phyloP scores from a whole-genome alignment of 2,329 filamentous ascomycete genomes.

The Colletotrichum coccodes region DNA sequence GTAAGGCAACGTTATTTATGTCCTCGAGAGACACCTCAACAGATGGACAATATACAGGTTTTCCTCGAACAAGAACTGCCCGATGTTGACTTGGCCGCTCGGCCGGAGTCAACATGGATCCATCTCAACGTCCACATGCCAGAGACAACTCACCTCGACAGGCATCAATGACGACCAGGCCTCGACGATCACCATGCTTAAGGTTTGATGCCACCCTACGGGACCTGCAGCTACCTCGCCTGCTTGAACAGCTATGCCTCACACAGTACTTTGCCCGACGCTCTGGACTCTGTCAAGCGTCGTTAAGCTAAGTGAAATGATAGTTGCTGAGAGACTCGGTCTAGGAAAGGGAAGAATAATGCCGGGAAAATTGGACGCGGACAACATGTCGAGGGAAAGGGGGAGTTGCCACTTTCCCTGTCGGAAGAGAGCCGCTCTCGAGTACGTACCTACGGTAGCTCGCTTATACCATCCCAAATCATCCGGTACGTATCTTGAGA shows the following conservation, averaged over 20 bases:
- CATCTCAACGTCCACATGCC: not conserved
- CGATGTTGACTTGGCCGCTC: not conserved
- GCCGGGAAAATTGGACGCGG: not conserved
- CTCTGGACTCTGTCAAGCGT: not conserved
- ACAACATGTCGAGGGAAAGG: slow-evolving; percentile 1
- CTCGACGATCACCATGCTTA: slow-evolving; percentile 14
- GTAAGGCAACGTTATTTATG: not conserved
- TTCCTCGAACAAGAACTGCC: not conserved
- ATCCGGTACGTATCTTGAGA: not conserved
- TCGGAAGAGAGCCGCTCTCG: not conserved
- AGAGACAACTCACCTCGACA: not conserved
- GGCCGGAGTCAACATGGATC: not conserved
- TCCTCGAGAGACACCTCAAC: not conserved
- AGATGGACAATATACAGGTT: not conserved
- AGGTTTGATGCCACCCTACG: slow-evolving; percentile 26
- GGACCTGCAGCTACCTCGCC: slow-evolving; percentile 1
- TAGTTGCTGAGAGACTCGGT: slow-evolving; percentile 2
- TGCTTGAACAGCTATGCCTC: not conserved
- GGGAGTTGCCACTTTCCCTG: not conserved
- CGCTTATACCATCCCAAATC: not conserved
- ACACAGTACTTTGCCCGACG: not conserved
- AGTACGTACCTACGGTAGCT: not conserved
- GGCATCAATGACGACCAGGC: not conserved
- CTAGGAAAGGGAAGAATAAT: not conserved
- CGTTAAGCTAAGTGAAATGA: not conserved